Percentiles rank a stretch among this genome's conserved stretches.
These are phyloP conservation scores for Aspergillus sp. DNA, from an alignment of 2,329 filamentous ascomycete genomes.

Conservation along the genomic window DNA sequence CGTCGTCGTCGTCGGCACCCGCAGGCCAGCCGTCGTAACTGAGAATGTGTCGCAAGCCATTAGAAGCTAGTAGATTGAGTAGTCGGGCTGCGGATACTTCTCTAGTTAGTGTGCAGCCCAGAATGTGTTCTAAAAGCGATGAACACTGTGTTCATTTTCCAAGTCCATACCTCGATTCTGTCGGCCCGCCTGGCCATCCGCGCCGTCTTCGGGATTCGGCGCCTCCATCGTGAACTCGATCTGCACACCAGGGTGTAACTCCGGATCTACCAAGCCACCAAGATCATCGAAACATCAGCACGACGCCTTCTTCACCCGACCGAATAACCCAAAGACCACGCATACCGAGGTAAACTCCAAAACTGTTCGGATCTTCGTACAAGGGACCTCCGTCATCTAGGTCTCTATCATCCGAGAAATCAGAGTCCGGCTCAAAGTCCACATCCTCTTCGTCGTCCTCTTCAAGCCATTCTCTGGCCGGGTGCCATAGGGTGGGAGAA, in stretches of 20 bases:
- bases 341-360: slow-evolving; percentile 14
- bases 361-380: not conserved
- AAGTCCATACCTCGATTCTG: slow-evolving; percentile 23
- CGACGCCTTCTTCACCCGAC: not conserved
- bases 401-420: slow-evolving; percentile 34
- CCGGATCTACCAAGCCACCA: slow-evolving; percentile 12
- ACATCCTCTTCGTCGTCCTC: slow-evolving; percentile 45
- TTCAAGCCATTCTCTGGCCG: slow-evolving; percentile 39
- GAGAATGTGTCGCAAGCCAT: slow-evolving; percentile 55
- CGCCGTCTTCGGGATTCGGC: slow-evolving; percentile 13
- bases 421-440: slow-evolving; percentile 49
- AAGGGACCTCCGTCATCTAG: not conserved
- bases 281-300: not conserved
- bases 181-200: slow-evolving; percentile 10
- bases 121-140: not conserved
- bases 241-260: slow-evolving; percentile 23
- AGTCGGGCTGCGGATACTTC: slow-evolving; percentile 45
- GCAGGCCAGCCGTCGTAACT: slow-evolving; percentile 31
- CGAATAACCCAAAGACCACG: not conserved
- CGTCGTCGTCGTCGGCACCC: slow-evolving; percentile 25
- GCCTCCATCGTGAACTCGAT: slow-evolving; percentile 31
- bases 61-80: slow-evolving; percentile 54
- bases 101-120: not conserved
- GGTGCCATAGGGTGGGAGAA: slow-evolving; percentile 34
- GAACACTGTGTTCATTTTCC: not conserved